Conservation (phyloP, 768 basidiomycete species). For the Suillus bovinus region DNA sequence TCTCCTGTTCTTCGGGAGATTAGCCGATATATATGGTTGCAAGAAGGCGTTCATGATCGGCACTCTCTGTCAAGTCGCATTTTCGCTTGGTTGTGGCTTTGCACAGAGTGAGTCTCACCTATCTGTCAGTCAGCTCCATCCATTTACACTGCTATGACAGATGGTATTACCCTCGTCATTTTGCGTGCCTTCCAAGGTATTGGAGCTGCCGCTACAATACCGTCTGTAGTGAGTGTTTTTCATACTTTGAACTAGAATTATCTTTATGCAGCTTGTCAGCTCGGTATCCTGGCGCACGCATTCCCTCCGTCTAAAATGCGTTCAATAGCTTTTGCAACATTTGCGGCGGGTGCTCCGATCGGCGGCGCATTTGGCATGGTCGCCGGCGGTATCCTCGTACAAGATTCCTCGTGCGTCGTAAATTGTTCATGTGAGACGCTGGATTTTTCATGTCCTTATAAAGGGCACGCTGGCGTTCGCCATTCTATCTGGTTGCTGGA, state of each 20-base stretch:
- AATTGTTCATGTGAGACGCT: background rate
- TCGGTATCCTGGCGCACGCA: slow-evolving; percentile 80
- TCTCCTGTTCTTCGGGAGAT: slow-evolving; percentile 72
- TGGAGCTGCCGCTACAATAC: slow-evolving; percentile 76
- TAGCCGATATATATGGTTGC: slow-evolving; percentile 79
- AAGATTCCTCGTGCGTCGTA: slow-evolving; percentile 41
- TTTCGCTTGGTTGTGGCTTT: slow-evolving; percentile 68
- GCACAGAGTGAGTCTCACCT: slow-evolving; percentile 40
- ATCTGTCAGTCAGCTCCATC: background rate
- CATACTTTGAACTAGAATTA: background rate
- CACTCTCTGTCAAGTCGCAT: slow-evolving; percentile 49
- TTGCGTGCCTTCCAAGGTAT: slow-evolving; percentile 79
- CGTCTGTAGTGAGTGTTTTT: slow-evolving; percentile 54
- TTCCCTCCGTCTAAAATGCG: slow-evolving; percentile 72
- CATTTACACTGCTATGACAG: slow-evolving; percentile 31
- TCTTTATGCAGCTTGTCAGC: slow-evolving; percentile 33
- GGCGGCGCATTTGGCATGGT: slow-evolving; percentile 72
- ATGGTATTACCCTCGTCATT: slow-evolving; percentile 60
- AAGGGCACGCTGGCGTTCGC: slow-evolving; percentile 63
- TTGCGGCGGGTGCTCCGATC: slow-evolving; percentile 82
- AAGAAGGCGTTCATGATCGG: slow-evolving; percentile 68
- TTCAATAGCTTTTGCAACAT: slow-evolving; percentile 78
- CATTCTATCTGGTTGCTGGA: slow-evolving; percentile 60
- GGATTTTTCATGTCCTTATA: slow-evolving; percentile 1
- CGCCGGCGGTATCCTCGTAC: slow-evolving; percentile 71